A percentile compares a stretch with the other conserved stretches of the same genome.
Evolutionary conservation across 305 asterid genomes (phyloP).

Genomic region (Salvia sclarea): DNA sequence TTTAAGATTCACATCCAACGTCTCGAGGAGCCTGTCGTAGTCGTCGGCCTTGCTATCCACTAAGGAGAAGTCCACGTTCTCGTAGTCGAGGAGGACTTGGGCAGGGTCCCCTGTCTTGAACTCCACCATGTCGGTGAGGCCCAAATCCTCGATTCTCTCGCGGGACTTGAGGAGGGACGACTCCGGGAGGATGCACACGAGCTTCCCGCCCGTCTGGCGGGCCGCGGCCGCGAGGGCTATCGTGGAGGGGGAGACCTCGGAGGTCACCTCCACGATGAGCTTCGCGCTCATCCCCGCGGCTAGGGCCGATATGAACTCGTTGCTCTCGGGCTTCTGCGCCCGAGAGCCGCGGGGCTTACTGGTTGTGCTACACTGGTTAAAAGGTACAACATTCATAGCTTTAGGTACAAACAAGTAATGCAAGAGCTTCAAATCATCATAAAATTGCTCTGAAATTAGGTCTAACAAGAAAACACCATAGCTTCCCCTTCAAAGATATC

Average conservation of each 20-base stretch:
- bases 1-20: slow-evolving; percentile 50
- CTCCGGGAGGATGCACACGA: slow-evolving; percentile 60
- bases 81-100: slow-evolving; percentile 42
- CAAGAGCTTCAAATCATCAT: not conserved
- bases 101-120: slow-evolving; percentile 61
- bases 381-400: slow-evolving; percentile 1
- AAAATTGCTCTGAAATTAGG: no score
- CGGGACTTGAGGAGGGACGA: slow-evolving; percentile 42
- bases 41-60: slow-evolving; percentile 52
- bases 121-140: slow-evolving; percentile 54
- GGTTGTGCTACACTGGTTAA: slow-evolving; percentile 44
- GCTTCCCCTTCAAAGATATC: no score
- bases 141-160: slow-evolving; percentile 51
- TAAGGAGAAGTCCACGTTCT: slow-evolving; percentile 56
- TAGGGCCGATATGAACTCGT: slow-evolving; percentile 58
- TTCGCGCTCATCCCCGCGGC: slow-evolving; percentile 73
- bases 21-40: slow-evolving; percentile 37
- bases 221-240: slow-evolving; percentile 76
- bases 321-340: slow-evolving; percentile 43
- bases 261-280: slow-evolving; percentile 57
- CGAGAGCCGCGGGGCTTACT: slow-evolving; percentile 41
- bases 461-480: no score
- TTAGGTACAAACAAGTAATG: not conserved
- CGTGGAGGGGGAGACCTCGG: slow-evolving; percentile 56
- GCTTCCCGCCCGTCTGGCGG: slow-evolving; percentile 63